A percentile compares a stretch with the other conserved stretches of the same genome.
Evolutionary conservation across 148 eudicot species (phyloP).

Genomic region (Pouteria glomerata): DNA sequence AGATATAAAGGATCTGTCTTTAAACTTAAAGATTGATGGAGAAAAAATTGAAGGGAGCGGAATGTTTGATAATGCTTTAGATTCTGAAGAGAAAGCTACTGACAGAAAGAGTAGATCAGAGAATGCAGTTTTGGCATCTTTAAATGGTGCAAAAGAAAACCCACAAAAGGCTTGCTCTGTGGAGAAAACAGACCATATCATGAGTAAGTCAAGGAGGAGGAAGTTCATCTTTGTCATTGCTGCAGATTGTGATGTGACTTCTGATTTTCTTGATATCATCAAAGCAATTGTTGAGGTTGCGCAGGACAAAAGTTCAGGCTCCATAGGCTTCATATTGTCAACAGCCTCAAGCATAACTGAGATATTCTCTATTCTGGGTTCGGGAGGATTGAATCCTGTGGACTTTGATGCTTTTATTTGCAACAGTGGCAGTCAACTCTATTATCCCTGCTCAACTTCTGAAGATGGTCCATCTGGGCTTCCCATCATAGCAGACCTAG

Average conservation of each 20-base stretch:
- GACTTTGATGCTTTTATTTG: conserved; percentile 92
- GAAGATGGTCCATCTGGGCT: conserved; percentile 50
- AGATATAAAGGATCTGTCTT: conserved; percentile 75
- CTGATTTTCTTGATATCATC: conserved; percentile 41
- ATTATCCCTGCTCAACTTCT: conserved; percentile 54
- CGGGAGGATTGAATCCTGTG: conserved; percentile 51
- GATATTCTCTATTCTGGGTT: conserved; percentile 46
- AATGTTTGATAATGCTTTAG: conserved; percentile 24
- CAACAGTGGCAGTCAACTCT: conserved; percentile 83
- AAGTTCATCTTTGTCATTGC: conserved; percentile 60
- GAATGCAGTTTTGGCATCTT: conserved; percentile 50
- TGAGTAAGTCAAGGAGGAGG: conserved; percentile 55
- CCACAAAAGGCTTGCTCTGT: conserved; percentile 21
- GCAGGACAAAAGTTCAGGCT: conserved; percentile 48
- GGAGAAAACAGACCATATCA: conserved; percentile 42
- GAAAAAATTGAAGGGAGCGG: conserved; percentile 48
- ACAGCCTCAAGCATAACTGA: conserved; percentile 73
- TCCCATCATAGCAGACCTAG: conserved; percentile 34
- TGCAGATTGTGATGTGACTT: conserved; percentile 44
- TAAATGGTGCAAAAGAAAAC: conserved; percentile 42
- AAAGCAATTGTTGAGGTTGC: conserved; percentile 46
- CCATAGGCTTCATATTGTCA: conserved; percentile 63
- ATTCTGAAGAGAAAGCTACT: conserved; percentile 22
- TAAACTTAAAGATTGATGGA: conserved; percentile 79
- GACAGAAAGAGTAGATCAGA: conserved; percentile 45